Percentiles rank a stretch among this genome's conserved stretches.
Conservation (phyloP, 768 basidiomycete genomes). For the Hirschioporus abietinus region DNA sequence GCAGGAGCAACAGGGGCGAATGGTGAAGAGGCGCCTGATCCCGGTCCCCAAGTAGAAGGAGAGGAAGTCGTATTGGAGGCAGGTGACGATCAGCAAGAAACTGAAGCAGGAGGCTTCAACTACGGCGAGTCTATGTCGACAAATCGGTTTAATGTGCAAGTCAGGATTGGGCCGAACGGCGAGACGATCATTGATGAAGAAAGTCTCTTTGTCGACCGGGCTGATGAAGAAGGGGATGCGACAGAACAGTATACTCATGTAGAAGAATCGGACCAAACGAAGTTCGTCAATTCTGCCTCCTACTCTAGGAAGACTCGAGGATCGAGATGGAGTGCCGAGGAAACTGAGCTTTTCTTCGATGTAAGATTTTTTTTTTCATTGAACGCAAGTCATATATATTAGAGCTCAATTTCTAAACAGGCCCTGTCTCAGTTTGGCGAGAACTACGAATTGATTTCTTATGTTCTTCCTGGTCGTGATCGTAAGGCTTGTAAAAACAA, state of each 20-base stretch:
- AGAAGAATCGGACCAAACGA: constrained; percentile 75
- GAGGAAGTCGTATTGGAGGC: constrained; percentile 12
- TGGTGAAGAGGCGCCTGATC: constrained; percentile 3
- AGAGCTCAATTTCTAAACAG: constrained; percentile 33
- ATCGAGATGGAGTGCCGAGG: constrained; percentile 83
- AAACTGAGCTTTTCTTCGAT: constrained; percentile 84
- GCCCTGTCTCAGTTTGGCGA: constrained; percentile 87
- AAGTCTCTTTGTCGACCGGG: constrained; percentile 73
- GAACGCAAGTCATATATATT: neutral
- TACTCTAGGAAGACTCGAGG: constrained; percentile 79
- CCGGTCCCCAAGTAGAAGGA: constrained; percentile 13
- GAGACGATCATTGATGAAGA: constrained; percentile 85
- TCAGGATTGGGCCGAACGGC: constrained; percentile 83
- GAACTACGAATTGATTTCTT: constrained; percentile 89
- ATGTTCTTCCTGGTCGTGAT: constrained; percentile 77
- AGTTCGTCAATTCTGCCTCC: constrained; percentile 80
- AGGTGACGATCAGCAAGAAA: constrained; percentile 34
- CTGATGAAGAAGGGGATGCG: constrained; percentile 50
- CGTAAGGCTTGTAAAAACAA: constrained; percentile 90
- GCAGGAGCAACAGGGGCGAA: neutral
- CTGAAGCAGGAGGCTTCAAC: constrained; percentile 53
- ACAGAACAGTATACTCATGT: constrained; percentile 71
- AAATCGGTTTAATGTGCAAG: constrained; percentile 77
- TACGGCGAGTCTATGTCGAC: constrained; percentile 60
- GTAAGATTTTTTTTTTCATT: constrained; percentile 36